Percentiles rank a stretch among this genome's conserved stretches.
These are phyloP conservation scores for Aspergillus sclerotiicarbonarius DNA, from an alignment of 495 filamentous ascomycete genomes.

Conservation along the genomic window DNA sequence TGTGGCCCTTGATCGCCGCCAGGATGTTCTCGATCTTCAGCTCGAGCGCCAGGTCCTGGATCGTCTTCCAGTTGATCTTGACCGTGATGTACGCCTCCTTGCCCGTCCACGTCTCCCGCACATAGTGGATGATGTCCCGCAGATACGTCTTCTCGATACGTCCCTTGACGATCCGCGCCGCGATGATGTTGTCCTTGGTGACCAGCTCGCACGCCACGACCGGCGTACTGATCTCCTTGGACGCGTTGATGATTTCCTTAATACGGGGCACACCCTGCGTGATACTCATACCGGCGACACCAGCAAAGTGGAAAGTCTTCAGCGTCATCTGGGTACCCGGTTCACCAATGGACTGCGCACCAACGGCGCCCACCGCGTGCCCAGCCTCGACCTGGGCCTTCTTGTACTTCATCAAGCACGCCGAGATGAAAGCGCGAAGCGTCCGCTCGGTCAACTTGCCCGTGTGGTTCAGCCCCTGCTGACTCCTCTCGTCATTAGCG, in stretches of 20 bases:
- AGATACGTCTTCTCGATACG: conserved; percentile 71
- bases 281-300: conserved; percentile 98
- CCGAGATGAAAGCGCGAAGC: conserved; percentile 69
- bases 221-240: conserved; percentile 87
- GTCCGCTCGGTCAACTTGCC: conserved; percentile 76
- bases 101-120: conserved; percentile 80
- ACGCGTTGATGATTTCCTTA: conserved; percentile 99
- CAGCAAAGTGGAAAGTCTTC: conserved; percentile 99
- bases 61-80: conserved; percentile 71
- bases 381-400: conserved; percentile 88
- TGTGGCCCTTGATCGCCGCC: conserved; percentile 67
- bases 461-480: conserved; percentile 60
- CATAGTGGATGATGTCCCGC: conserved; percentile 62
- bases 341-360: conserved; percentile 96
- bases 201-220: conserved; percentile 82
- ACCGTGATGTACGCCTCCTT: conserved; percentile 71
- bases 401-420: conserved; percentile 85
- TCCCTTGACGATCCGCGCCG: conserved; percentile 83
- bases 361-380: conserved; percentile 95
- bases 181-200: conserved; percentile 64
- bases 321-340: conserved; percentile 99
- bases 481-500: conserved; percentile 36
- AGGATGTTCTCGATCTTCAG: conserved; percentile 67
- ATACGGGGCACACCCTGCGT: conserved; percentile 99
- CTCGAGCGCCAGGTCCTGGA: conserved; percentile 75